These are phyloP conservation scores for Ilex paraguariensis DNA, from an alignment of 305 asterid genomes.

Conservation along the genomic window DNA sequence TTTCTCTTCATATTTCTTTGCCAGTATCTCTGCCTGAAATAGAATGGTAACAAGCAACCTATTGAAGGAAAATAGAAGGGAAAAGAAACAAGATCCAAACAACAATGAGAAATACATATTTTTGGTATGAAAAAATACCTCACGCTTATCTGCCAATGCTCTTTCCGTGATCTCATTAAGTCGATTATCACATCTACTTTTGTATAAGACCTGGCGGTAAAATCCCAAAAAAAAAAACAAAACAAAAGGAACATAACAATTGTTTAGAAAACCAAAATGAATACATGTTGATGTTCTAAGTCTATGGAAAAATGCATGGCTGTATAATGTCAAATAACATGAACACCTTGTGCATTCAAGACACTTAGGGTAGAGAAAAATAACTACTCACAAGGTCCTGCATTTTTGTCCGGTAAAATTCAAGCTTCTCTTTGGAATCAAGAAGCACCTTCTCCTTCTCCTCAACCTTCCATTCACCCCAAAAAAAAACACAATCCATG, in stretches of 20 bases:
- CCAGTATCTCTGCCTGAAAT: slow-evolving; percentile 80
- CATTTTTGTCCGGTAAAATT: slow-evolving; percentile 82
- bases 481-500: slow-evolving; percentile 19
- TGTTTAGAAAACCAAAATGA: not conserved
- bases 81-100: slow-evolving; percentile 4
- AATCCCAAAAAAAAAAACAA: slow-evolving; percentile 18
- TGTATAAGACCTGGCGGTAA: slow-evolving; percentile 70
- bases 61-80: not conserved
- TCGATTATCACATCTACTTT: slow-evolving; percentile 96
- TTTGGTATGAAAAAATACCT: slow-evolving; percentile 43
- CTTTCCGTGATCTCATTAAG: slow-evolving; percentile 98
- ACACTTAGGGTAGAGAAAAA: not conserved
- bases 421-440: slow-evolving; percentile 94
- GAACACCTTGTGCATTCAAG: not conserved
- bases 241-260: slow-evolving; percentile 10
- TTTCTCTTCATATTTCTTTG: slow-evolving; percentile 90
- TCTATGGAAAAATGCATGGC: too few relatives aligned
- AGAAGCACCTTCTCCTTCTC: slow-evolving; percentile 58
- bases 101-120: not conserved
- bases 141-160: slow-evolving; percentile 89
- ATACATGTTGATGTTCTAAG: too few relatives aligned
- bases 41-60: not conserved
- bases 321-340: not conserved
- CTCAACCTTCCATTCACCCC: slow-evolving; percentile 53
- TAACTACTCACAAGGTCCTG: slow-evolving; percentile 86